Evolutionary conservation across 129 eudicot species (phyloP).

Genomic region (Ambrosia trifida): DNA sequence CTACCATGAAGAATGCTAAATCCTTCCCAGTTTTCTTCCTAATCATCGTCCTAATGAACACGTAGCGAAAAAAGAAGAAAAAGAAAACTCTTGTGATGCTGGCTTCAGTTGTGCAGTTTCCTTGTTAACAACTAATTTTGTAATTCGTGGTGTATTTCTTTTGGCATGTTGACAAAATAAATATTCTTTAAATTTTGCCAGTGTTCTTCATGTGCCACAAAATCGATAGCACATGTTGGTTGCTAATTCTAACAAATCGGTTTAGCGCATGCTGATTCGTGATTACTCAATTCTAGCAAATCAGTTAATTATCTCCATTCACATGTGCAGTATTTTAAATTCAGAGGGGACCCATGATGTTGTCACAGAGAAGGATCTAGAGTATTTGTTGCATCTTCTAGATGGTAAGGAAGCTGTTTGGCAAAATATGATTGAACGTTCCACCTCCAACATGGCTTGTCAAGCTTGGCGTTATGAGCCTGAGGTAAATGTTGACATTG

Average conservation of each 20-base stretch:
- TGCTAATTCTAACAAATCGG: background rate
- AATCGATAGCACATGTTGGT: no score
- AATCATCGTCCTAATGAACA: background rate
- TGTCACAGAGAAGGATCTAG: conserved; percentile 73
- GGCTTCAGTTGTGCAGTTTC: background rate
- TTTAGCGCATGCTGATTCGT: background rate
- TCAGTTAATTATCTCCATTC: conserved; percentile 23
- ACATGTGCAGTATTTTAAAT: conserved; percentile 43
- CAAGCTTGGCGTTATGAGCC: conserved; percentile 99
- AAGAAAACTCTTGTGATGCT: background rate
- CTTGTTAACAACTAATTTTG: background rate
- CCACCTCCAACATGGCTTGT: conserved; percentile 77
- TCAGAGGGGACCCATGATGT: conserved; percentile 47
- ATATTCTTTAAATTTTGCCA: conserved; percentile 13
- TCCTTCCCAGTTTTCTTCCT: background rate
- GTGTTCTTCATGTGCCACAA: background rate
- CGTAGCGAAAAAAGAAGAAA: background rate
- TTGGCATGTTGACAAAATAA: background rate
- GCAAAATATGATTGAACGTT: conserved; percentile 91
- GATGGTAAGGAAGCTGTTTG: conserved; percentile 73
- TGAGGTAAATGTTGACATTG: conserved; percentile 51
- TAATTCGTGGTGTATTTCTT: background rate
- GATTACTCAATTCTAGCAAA: conserved; percentile 11
- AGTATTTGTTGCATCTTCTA: conserved; percentile 70
- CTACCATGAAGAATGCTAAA: background rate